Evolutionary conservation across 2,329 filamentous ascomycete genomes (phyloP), one percentile per base, ranked within the genome.

Genomic region (Lomentospora prolificans): DNA sequence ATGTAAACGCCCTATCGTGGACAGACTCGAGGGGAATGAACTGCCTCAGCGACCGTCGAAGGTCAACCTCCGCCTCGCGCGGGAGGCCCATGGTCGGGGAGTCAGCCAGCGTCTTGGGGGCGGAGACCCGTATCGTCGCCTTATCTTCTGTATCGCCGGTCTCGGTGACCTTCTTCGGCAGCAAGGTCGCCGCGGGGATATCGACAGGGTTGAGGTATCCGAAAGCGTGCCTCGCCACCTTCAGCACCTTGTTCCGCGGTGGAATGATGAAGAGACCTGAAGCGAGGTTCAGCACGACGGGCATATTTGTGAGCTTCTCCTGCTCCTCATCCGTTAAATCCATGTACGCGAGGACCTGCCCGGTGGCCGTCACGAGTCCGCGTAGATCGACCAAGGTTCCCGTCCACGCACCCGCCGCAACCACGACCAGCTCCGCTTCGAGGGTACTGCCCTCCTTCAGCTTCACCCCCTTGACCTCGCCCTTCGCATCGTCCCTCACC

Each of bases 321-420:
- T 91, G 83, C 69, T 96, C 91, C 4, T 80, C 78, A 14, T 81
- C 72, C 0, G 83, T 86, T 62, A 97, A 78, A 60, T 82, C 76
- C 61, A 96, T 73, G 71, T 95, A 96, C 10, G 80, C 86, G 25
- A 97, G 67, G 0, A 82, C 80, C 64, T 97, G 92, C 12, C 89
- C 92, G 0, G 90, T 95, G 2, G 91, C 87, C 60, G 86, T 80
- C 39, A 84, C 85, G 48, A 87, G 81, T 25, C 89, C 89, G 50
- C 84, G 76, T 1, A 96, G 74, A 68, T 96, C 87, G 56, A 96
- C 72, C 22, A 96, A 76, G 1, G 80, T 78, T 2, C 85, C 81
- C 2, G 88, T 89, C 91, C 92, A 97, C 3, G 92, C 90, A 14
- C 92, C 92, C 0, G 90, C 84, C 0, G 92, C 90, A 2, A 95